Conservation (phyloP, 768 basidiomycete genomes). For the Nidularia pulvinata region DNA sequence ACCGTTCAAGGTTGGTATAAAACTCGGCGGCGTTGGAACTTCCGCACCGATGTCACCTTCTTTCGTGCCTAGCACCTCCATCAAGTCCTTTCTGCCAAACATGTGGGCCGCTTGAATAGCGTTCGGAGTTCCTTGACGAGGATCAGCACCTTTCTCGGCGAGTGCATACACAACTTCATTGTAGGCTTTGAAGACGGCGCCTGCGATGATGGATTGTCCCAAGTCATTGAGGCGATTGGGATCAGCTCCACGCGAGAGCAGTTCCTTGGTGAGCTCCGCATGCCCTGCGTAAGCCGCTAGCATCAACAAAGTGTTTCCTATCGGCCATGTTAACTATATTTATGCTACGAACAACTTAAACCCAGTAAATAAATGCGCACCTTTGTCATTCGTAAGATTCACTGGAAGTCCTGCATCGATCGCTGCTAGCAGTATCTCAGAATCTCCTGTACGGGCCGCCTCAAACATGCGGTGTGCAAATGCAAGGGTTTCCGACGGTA, state of each 20-base stretch:
- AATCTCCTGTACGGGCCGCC: constrained; percentile 63
- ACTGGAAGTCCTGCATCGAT: constrained; percentile 69
- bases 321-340: not conserved
- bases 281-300: constrained; percentile 77
- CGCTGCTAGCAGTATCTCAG: constrained; percentile 52
- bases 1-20: not conserved
- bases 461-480: constrained; percentile 77
- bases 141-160: constrained; percentile 57
- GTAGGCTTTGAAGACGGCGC: constrained; percentile 76
- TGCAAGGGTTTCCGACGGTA: constrained; percentile 43
- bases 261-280: constrained; percentile 43
- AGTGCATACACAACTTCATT: constrained; percentile 63
- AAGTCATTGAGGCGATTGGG: constrained; percentile 71
- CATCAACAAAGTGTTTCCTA: constrained; percentile 82
- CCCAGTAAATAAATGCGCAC: constrained; percentile 20
- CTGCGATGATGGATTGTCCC: constrained; percentile 73
- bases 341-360: no score
- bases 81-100: constrained; percentile 58
- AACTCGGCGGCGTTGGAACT: constrained; percentile 30
- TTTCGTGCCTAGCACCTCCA: constrained; percentile 56
- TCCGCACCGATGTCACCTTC: constrained; percentile 45
- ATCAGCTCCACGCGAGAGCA: constrained; percentile 61
- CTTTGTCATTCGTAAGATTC: constrained; percentile 75
- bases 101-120: constrained; percentile 71
- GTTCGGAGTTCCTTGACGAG: constrained; percentile 62